phyloP scores from a whole-genome alignment of 768 basidiomycete species.

The Tremella mesenterica region DNA sequence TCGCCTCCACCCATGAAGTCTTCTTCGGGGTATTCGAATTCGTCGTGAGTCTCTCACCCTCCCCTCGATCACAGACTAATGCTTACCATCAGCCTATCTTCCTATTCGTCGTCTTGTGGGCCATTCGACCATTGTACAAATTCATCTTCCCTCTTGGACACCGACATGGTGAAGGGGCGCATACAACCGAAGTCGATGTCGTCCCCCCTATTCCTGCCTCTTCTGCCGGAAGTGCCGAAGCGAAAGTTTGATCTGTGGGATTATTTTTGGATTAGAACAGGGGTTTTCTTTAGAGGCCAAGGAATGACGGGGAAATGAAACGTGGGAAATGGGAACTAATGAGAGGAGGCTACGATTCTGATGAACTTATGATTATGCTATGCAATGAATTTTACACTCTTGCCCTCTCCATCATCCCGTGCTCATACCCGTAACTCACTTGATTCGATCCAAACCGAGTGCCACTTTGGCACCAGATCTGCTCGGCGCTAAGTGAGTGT shows the following conservation, averaged over 20 bases:
- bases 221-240: background rate
- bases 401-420: too few species aligned
- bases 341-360: too few species aligned
- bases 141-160: conserved; percentile 34
- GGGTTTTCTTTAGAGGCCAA: background rate
- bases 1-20: conserved; percentile 18
- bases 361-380: too few species aligned
- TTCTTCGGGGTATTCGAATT: conserved; percentile 27
- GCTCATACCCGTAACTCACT: too few species aligned
- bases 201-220: background rate
- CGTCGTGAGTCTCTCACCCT: conserved; percentile 9
- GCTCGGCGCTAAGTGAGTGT: too few species aligned
- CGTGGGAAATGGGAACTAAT: too few species aligned
- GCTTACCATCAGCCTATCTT: conserved; percentile 19
- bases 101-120: conserved; percentile 25
- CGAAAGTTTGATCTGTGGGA: background rate
- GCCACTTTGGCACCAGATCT: too few species aligned
- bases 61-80: background rate
- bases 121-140: conserved; percentile 19
- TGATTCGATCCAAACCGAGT: too few species aligned
- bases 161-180: conserved; percentile 11
- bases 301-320: too few species aligned
- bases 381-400: too few species aligned
- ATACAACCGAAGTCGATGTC: background rate
- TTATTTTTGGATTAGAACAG: background rate